Conservation (phyloP, 2,329 filamentous ascomycete species). For the Aaosphaeria pasadenensis region DNA sequence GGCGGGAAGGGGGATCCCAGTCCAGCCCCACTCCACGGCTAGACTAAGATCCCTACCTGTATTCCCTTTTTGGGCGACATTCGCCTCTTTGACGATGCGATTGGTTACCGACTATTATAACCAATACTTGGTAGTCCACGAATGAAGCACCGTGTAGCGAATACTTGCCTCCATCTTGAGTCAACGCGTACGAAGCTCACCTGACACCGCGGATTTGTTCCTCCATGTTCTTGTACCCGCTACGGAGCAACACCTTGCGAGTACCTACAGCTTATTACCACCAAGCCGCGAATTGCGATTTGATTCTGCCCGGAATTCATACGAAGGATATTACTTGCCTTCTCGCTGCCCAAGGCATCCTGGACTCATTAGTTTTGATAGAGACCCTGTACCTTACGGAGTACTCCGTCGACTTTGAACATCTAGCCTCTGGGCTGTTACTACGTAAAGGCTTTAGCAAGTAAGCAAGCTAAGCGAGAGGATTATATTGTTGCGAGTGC, state of each 20-base stretch:
- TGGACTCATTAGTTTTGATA: no score
- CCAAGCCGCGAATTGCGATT: no score
- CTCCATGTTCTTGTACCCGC: conserved; percentile 9
- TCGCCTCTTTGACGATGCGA: conserved; percentile 10
- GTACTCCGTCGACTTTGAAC: no score
- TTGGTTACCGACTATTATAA: conserved; percentile 33
- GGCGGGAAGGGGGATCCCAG: not conserved
- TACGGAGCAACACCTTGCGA: not conserved
- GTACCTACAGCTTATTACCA: no score
- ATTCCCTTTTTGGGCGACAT: conserved; percentile 12
- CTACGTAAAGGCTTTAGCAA: no score
- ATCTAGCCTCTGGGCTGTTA: no score
- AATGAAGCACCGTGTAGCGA: conserved; percentile 28
- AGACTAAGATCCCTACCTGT: conserved; percentile 5
- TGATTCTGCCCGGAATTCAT: no score
- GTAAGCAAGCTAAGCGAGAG: no score
- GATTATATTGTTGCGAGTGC: no score
- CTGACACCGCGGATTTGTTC: conserved; percentile 29
- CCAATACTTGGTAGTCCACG: conserved; percentile 37
- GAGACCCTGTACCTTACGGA: no score
- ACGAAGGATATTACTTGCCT: no score
- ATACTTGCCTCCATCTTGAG: conserved; percentile 18
- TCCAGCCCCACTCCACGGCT: conserved; percentile 9
- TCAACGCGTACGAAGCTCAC: conserved; percentile 25
- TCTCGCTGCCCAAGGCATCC: no score